Percentiles rank a stretch among this genome's conserved stretches.
Conservation (phyloP, 352 stramenopile genomes). For the Globisporangium lucens region DNA sequence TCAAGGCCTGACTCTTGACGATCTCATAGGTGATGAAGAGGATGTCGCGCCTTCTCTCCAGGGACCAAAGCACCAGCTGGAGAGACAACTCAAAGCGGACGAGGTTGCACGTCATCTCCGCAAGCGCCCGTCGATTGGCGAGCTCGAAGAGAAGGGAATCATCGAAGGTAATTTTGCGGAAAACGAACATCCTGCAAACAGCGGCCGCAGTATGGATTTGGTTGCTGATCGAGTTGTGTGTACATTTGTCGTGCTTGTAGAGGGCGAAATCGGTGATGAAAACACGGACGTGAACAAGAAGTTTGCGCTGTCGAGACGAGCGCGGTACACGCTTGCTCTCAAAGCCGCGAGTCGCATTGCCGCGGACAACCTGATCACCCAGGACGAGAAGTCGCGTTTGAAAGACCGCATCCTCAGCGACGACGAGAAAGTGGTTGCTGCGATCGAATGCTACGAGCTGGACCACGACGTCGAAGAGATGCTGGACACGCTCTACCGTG, state of each 20-base stretch:
- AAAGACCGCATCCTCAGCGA: slow-evolving; percentile 85
- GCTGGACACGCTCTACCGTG: slow-evolving; percentile 79
- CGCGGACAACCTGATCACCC: slow-evolving; percentile 77
- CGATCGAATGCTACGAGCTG: slow-evolving; percentile 78
- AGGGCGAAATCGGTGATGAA: slow-evolving; percentile 61
- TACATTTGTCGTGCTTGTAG: slow-evolving; percentile 18
- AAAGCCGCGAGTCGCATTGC: slow-evolving; percentile 76
- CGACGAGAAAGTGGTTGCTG: slow-evolving; percentile 69
- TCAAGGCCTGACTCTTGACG: background rate
- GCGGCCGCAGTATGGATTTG: background rate
- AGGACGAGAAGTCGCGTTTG: slow-evolving; percentile 69
- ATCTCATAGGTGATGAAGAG: slow-evolving; percentile 9
- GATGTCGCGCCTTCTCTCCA: slow-evolving; percentile 62
- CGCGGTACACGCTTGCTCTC: slow-evolving; percentile 76
- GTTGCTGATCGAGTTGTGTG: background rate
- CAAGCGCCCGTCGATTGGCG: slow-evolving; percentile 60
- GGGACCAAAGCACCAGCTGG: slow-evolving; percentile 66
- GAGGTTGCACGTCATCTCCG: slow-evolving; percentile 65
- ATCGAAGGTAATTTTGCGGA: slow-evolving; percentile 44
- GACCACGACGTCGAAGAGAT: slow-evolving; percentile 85
- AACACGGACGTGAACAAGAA: slow-evolving; percentile 35
- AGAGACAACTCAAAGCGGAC: slow-evolving; percentile 69
- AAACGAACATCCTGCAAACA: background rate
- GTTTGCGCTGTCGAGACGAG: slow-evolving; percentile 48
- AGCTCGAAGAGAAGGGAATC: slow-evolving; percentile 78